Percentiles rank a stretch among this genome's conserved stretches.
phyloP scores from a whole-genome alignment of 1,284 basidiomycete genomes.

The Ceratobasidium sp. region DNA sequence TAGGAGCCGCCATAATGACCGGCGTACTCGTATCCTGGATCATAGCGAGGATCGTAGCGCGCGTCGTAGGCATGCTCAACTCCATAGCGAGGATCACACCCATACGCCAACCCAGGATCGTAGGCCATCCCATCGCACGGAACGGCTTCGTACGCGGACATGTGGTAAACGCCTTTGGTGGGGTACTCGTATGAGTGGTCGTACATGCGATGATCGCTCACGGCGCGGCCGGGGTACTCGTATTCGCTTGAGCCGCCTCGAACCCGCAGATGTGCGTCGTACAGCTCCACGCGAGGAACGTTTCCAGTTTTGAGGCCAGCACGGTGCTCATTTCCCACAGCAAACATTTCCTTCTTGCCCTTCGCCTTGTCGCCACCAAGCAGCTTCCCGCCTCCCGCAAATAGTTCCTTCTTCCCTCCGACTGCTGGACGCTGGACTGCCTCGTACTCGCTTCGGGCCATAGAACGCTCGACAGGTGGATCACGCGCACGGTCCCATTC shows the following conservation, averaged over 20 bases:
- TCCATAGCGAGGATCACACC: not conserved
- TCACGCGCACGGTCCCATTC: constrained; percentile 23
- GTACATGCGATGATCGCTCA: constrained; percentile 8
- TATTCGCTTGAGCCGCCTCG: not conserved
- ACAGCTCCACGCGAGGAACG: constrained; percentile 23
- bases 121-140: constrained; percentile 31
- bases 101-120: constrained; percentile 13
- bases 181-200: not conserved
- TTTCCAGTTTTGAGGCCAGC: not conserved
- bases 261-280: constrained; percentile 25
- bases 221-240: not conserved
- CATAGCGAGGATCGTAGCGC: too few species aligned
- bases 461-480: constrained; percentile 6
- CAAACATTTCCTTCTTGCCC: constrained; percentile 24
- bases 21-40: constrained; percentile 11
- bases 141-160: constrained; percentile 8
- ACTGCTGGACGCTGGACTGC: constrained; percentile 9
- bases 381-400: not conserved
- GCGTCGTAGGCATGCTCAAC: not conserved
- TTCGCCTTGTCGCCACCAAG: too few species aligned
- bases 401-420: constrained; percentile 6
- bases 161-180: not conserved
- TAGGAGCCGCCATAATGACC: constrained; percentile 9
- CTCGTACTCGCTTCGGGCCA: constrained; percentile 9
- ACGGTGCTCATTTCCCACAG: constrained; percentile 4